Evolutionary conservation across 345 rosid genomes (phyloP), one percentile per base, ranked within the genome.

Genomic region (Lagerstroemia speciosa): DNA sequence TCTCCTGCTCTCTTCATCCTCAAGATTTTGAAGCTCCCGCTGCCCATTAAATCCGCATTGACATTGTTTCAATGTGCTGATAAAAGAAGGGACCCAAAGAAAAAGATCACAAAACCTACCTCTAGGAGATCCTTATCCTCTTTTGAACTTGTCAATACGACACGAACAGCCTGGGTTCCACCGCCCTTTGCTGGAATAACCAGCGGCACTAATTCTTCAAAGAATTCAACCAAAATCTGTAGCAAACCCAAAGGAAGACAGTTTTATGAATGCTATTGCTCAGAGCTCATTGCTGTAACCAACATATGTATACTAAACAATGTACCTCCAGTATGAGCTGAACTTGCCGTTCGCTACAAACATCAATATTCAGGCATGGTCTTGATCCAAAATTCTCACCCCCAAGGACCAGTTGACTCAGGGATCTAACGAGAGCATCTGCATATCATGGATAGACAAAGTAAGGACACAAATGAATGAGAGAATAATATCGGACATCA

Each of bases 261-360:
- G 24, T 34, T 16, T 22, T 60, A 60, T 30, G 68, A 71, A 37
- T n/a, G 43, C 60, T 12, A 71, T 26, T 58, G 62, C 32, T n/a
- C 29, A 16, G 14, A 27, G 19, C 17, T 10, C 19, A 52, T 52
- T 58, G 29, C 29, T 14, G 34, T 10, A 15, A 58, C 62, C 19
- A 27, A 30, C 32, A 9, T 58, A 58, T 27, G 62, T 33, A 64
- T 57, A 3, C 31, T 50, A 73, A 62, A 52, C 57, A 78, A 57
- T 65, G 67, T 77, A 93, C 98, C 96, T 85, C 85, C 67, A 83
- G 43, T 26, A 78, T 81, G 40, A 91, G 92, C 72, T 86, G 89
- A 55, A 78, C 89, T 77, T 91, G 98, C 46, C 87, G 90, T 72
- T 91, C 94, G 71, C 91, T 91, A 67, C 94, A 91, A 71, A 89